Evolutionary conservation across 805 yeast species (phyloP).

Genomic region (Ascoidea asiatica): DNA sequence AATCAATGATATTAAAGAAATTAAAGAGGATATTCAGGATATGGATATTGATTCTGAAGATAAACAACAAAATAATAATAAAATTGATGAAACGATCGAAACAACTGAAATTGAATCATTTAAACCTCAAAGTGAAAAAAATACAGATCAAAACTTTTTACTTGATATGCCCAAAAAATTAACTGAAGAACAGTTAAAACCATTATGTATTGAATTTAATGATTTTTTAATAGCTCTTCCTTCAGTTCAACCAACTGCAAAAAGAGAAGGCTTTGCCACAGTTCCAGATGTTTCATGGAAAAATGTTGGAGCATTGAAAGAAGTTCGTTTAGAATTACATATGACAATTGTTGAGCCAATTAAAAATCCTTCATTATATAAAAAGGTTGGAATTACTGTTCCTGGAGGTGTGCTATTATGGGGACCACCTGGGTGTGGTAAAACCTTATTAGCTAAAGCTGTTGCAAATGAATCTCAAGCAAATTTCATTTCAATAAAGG

Average conservation of each 20-base stretch:
- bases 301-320: slow-evolving; percentile 78
- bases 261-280: slow-evolving; percentile 97
- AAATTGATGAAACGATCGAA: slow-evolving; percentile 2
- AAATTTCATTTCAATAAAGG: slow-evolving; percentile 88
- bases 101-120: background rate
- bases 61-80: slow-evolving; percentile 1
- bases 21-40: slow-evolving; percentile 11
- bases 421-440: slow-evolving; percentile 99
- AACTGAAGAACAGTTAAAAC: slow-evolving; percentile 59
- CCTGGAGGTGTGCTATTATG: slow-evolving; percentile 95
- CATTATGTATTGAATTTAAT: slow-evolving; percentile 59
- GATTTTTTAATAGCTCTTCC: slow-evolving; percentile 85
- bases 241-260: slow-evolving; percentile 91
- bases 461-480: slow-evolving; percentile 97
- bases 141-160: slow-evolving; percentile 43
- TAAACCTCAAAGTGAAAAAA: slow-evolving; percentile 2
- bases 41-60: slow-evolving; percentile 7
- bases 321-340: slow-evolving; percentile 78
- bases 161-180: slow-evolving; percentile 68
- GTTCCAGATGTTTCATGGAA: slow-evolving; percentile 97
- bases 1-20: slow-evolving; percentile 3
- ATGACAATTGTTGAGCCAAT: slow-evolving; percentile 98
- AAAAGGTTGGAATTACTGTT: slow-evolving; percentile 85
- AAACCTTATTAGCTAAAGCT: slow-evolving; percentile 89
- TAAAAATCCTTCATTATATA: slow-evolving; percentile 78